Base-by-base conservation (phyloP, 176 grass and related monocot genomes). In the Oryza longistaminata region DNA sequence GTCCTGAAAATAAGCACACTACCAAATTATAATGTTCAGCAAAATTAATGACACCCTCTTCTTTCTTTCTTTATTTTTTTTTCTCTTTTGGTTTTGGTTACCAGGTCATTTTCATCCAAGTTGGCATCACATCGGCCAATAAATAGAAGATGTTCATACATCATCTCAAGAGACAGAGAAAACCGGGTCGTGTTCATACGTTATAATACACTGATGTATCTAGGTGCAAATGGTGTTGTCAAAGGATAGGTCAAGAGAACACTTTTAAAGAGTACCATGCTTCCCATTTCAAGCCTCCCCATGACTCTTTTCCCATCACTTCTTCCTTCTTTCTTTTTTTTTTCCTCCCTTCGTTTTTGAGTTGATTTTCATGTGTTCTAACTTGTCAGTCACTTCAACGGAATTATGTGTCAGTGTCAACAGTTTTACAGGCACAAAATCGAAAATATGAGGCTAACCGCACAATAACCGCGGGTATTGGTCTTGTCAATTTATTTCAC, bases 61-160 rank as follows among this genome's bases (percentile, higher is more conserved):
- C 46, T 27, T 12, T 34, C 22, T 15, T 4, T 37, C 35, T 55
- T 55, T 31, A 31, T 31, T 31, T 31, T 31, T 27, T 6, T 40
- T 40, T 40, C 1, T 40, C 7, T 40, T 73, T 46, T 19, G 0
- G 5, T n/a, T 58, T 9, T 77, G 55, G 78, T 72, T 77, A 29
- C 11, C 19, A 10, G 0, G 88, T 86, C 83, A 50, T 86, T 72
- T 15, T 90, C 83, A 29, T 37, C 29, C 7, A 24, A 86, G 83
- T 24, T 82, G 43, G 55, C 78, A 77, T 90, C 55, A 12, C 78
- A 26, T 17, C 81, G 49, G 4, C 43, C 43, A 77, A 90, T 71
- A 71, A 90, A 82, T 82, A 33, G 4, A 21, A 77, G 11, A 17
- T 71, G 78, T 58, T 16, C 71, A 40, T 52, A 44, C 82, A 43